Conservation (phyloP, 805 yeast species). For the Lachancea kluyveri region DNA sequence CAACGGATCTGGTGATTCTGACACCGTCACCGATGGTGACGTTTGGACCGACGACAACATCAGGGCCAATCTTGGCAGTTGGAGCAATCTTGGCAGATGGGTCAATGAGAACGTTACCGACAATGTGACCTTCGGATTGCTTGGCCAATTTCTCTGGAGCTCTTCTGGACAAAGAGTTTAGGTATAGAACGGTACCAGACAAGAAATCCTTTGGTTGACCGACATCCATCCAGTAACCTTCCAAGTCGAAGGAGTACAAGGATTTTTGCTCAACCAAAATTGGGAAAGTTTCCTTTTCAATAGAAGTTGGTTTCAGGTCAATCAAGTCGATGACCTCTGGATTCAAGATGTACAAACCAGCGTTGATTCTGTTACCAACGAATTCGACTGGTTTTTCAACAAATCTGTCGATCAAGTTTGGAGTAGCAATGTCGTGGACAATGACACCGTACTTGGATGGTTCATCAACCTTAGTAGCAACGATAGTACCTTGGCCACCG, state of each 20-base stretch:
- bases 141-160: slow-evolving; percentile 61
- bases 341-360: slow-evolving; percentile 97
- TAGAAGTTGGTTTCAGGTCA: slow-evolving; percentile 97
- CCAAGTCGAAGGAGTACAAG: slow-evolving; percentile 92
- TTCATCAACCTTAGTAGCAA: slow-evolving; percentile 99
- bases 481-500: slow-evolving; percentile 98
- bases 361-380: slow-evolving; percentile 99
- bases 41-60: slow-evolving; percentile 95
- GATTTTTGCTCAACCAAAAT: slow-evolving; percentile 80
- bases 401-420: slow-evolving; percentile 94
- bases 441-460: slow-evolving; percentile 99
- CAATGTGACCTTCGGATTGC: slow-evolving; percentile 69
- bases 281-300: slow-evolving; percentile 99
- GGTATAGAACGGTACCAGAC: slow-evolving; percentile 89
- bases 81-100: slow-evolving; percentile 92
- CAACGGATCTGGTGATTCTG: slow-evolving; percentile 92
- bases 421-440: slow-evolving; percentile 92
- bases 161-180: slow-evolving; percentile 80
- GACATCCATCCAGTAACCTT: slow-evolving; percentile 99
- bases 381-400: slow-evolving; percentile 99
- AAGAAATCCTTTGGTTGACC: slow-evolving; percentile 99
- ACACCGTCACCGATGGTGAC: slow-evolving; percentile 97
- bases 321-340: slow-evolving; percentile 95
- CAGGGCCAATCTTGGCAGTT: slow-evolving; percentile 94
- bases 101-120: slow-evolving; percentile 89